Evolutionary conservation across 2,329 filamentous ascomycete genomes (phyloP).

Genomic region (Colletotrichum scovillei): DNA sequence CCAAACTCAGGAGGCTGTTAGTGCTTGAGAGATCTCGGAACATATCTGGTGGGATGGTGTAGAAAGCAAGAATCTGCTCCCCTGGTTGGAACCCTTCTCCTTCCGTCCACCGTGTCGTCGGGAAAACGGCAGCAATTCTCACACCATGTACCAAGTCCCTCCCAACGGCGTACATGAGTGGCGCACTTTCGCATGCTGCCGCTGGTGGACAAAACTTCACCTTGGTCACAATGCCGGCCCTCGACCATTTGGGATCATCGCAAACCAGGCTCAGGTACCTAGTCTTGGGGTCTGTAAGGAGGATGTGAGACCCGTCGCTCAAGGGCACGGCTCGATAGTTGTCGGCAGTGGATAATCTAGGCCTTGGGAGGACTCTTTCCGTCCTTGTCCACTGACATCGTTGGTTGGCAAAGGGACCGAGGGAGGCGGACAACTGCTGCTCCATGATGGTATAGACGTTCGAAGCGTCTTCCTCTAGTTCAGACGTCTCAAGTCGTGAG

Average conservation of each 20-base stretch:
- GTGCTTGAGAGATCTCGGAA: constrained; percentile 52
- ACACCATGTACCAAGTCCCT: constrained; percentile 68
- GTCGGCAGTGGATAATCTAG: constrained; percentile 53
- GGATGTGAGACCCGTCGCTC: constrained; percentile 72
- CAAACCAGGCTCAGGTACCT: constrained; percentile 69
- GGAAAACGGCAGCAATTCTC: constrained; percentile 68
- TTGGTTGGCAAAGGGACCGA: neutral
- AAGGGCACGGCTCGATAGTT: constrained; percentile 73
- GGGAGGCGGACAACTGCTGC: neutral
- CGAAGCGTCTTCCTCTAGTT: neutral
- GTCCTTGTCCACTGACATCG: neutral
- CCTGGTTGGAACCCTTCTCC: neutral
- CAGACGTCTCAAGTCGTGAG: constrained; percentile 34
- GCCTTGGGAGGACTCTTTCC: neutral
- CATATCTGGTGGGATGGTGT: constrained; percentile 69
- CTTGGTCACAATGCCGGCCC: constrained; percentile 64
- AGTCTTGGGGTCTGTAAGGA: constrained; percentile 71
- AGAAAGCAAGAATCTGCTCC: constrained; percentile 64
- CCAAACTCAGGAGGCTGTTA: constrained; percentile 8
- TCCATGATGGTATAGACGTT: constrained; percentile 23
- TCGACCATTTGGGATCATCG: constrained; percentile 65
- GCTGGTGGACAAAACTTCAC: constrained; percentile 60
- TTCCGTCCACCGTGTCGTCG: constrained; percentile 41
- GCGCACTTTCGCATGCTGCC: constrained; percentile 46
- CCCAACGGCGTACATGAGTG: constrained; percentile 66